A percentile compares a stretch with the other conserved stretches of the same genome.
Conservation (phyloP, 345 rosid genomes). For the Arabidopsis suecica region DNA sequence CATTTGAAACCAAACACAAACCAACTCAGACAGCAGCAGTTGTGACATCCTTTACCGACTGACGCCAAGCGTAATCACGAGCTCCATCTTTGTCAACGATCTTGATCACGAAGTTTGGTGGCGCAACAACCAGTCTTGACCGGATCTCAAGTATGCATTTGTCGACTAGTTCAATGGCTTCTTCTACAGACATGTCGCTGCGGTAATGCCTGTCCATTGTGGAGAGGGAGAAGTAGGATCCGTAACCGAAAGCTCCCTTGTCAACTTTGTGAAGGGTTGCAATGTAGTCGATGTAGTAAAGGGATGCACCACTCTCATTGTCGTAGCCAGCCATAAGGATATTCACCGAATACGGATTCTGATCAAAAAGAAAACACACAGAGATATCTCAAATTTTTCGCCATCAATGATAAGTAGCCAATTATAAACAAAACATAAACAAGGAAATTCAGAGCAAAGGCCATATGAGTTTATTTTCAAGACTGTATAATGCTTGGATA, state of each 20-base stretch:
- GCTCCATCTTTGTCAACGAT: constrained; percentile 97
- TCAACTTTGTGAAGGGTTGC: constrained; percentile 98
- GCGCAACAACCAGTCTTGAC: constrained; percentile 88
- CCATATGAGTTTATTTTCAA: background rate
- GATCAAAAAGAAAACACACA: constrained; percentile 15
- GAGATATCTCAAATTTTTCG: background rate
- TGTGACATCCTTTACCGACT: constrained; percentile 65
- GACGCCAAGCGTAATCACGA: constrained; percentile 83
- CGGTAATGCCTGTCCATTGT: constrained; percentile 95
- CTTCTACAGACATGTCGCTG: constrained; percentile 85
- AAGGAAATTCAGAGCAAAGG: constrained; percentile 1
- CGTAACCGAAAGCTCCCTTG: constrained; percentile 94
- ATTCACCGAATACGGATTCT: constrained; percentile 93
- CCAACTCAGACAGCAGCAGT: constrained; percentile 48
- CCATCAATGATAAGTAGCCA: background rate
- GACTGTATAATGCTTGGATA: background rate
- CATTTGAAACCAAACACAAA: constrained; percentile 17
- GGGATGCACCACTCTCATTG: constrained; percentile 87
- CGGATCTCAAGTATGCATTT: constrained; percentile 93
- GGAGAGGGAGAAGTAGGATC: constrained; percentile 84
- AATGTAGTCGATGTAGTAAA: constrained; percentile 94
- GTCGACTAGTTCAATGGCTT: constrained; percentile 80
- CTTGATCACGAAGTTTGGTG: constrained; percentile 94
- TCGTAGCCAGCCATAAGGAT: constrained; percentile 91
- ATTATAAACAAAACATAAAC: background rate